A percentile compares a stretch with the other conserved stretches of the same genome.
phyloP scores from a whole-genome alignment of 2,329 filamentous ascomycete genomes.

The Fusarium oligoseptatum region DNA sequence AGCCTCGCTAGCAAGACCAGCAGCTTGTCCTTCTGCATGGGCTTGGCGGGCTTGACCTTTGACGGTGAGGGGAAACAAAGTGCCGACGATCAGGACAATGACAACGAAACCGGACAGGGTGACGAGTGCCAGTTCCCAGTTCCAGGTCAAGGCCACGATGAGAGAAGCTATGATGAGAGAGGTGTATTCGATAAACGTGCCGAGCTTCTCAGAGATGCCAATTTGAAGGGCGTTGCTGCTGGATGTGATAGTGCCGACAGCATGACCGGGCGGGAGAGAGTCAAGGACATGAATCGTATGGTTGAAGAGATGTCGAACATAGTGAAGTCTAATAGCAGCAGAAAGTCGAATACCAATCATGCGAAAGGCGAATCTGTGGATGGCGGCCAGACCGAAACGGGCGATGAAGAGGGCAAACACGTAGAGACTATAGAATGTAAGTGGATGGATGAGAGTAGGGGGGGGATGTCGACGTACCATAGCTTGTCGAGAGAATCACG shows the following conservation, averaged over 20 bases:
- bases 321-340: conserved; percentile 62
- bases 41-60: conserved; percentile 51
- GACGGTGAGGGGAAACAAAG: conserved; percentile 51
- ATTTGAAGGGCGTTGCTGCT: conserved; percentile 66
- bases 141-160: conserved; percentile 65
- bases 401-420: not conserved
- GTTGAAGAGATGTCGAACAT: conserved; percentile 61
- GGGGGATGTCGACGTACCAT: not conserved
- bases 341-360: conserved; percentile 65
- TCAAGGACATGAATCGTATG: conserved; percentile 65
- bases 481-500: not conserved
- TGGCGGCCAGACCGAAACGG: not conserved
- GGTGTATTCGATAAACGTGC: conserved; percentile 56
- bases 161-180: conserved; percentile 59
- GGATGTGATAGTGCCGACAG: conserved; percentile 64
- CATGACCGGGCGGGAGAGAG: conserved; percentile 62
- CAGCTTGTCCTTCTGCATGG: conserved; percentile 49
- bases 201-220: conserved; percentile 66
- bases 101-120: conserved; percentile 61
- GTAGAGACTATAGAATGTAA: not conserved
- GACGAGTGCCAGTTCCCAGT: conserved; percentile 65
- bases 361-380: conserved; percentile 58
- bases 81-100: conserved; percentile 50
- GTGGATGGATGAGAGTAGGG: not conserved
- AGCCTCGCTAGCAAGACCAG: conserved; percentile 56